Base-by-base conservation (phyloP, 1,284 basidiomycete species). In the Phlebopus sp. region DNA sequence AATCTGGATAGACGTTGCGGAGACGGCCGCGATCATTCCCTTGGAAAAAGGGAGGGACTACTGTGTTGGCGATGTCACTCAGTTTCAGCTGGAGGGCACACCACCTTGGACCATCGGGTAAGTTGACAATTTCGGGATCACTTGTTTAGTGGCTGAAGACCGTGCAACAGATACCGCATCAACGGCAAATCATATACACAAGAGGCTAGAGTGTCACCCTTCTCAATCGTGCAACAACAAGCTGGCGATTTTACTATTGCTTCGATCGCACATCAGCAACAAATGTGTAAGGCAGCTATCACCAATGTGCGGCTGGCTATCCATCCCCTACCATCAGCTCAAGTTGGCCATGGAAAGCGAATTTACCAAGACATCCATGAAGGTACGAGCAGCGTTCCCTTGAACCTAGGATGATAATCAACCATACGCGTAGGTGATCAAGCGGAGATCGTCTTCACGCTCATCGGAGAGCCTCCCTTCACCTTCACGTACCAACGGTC, bases 61-160 rank as follows among this genome's bases (percentile, higher is more conserved):
- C 57, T 99, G 96, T 67, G 88, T 93, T 8, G 96, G 95, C 21
- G 95, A 98, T 58, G 77, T 82, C 41, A 79, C 92, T 9, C 91
- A 93, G 55, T 98, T 96, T 76, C 84, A 95, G 60, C 74, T 99
- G 15, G 93, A 97, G 69, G 96, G 96, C 44, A 90, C 84, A 39
- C 85, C 95, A n/a, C 95, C 96, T 2, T 99, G 96, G 94, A 87
- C 84, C 5, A 84, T 99, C 48, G 84, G 85, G 84, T 94, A 58
- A 46, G 81, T 71, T 11, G 35, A 13, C 31, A n/a, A n/a, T 25
- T 18, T 27, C 43, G 4, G n/a, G 17, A 31, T 44, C 6, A 8
- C n/a, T 32, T 35, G 34, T 11, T 29, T 34, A 36, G 13, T 25
- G 44, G 43, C 31, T 48, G 53, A 14, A 51, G 8, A 25, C 18